Percentiles rank a stretch among this genome's conserved stretches.
These are phyloP conservation scores for Stentor roeselii DNA, from an alignment of 73 alveolate genomes.

Conservation along the genomic window DNA sequence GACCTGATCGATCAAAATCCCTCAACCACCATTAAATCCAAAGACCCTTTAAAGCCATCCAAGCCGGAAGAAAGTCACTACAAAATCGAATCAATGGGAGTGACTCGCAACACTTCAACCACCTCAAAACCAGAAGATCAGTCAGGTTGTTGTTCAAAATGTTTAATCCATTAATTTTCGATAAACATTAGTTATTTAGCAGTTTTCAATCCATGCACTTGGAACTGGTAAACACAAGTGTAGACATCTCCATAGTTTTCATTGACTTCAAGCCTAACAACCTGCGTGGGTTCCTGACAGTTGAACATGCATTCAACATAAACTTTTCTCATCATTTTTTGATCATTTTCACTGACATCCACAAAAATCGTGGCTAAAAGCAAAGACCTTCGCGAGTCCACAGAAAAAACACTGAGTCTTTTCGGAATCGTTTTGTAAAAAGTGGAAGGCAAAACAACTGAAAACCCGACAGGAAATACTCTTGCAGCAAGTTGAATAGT, in stretches of 20 bases:
- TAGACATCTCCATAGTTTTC: background rate
- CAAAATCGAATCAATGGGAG: background rate
- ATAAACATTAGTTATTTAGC: too few species aligned
- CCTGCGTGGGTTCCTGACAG: background rate
- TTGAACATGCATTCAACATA: background rate
- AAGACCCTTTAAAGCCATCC: background rate
- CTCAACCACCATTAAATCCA: too few species aligned
- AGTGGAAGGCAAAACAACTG: background rate
- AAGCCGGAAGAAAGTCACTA: too few species aligned
- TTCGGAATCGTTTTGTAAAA: background rate
- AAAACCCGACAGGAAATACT: background rate
- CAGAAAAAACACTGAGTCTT: background rate
- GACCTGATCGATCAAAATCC: too few species aligned
- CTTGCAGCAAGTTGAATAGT: background rate
- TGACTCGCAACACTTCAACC: too few species aligned
- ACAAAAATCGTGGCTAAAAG: background rate
- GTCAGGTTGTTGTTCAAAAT: too few species aligned
- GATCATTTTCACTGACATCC: background rate
- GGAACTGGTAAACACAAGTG: background rate
- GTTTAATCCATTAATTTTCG: too few species aligned
- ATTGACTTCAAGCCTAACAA: background rate
- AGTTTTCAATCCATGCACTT: background rate
- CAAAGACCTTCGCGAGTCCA: background rate
- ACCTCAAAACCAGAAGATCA: too few species aligned
- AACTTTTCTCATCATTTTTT: background rate